Percentiles rank a stretch among this genome's conserved stretches.
Conservation (phyloP, 1,139 yeast species). For the Suhomyces kunorum region DNA sequence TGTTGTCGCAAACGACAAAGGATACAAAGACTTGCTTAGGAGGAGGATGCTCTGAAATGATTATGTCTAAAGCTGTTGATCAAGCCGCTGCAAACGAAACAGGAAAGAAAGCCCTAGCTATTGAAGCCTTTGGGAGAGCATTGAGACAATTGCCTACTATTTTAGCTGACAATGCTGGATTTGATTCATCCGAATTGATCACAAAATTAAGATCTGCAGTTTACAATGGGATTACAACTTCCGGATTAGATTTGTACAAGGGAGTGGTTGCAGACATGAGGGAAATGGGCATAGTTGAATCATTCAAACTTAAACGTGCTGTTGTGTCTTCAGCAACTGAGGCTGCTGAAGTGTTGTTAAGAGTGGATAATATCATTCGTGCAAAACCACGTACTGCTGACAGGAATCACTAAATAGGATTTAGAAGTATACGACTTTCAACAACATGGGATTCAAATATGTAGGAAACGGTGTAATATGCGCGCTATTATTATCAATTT, state of each 20-base stretch:
- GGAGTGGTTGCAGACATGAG: constrained; percentile 94
- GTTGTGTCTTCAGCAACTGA: constrained; percentile 97
- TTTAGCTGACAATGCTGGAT: constrained; percentile 96
- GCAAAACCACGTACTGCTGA: constrained; percentile 98
- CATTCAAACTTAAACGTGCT: constrained; percentile 86
- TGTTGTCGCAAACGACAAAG: constrained; percentile 89
- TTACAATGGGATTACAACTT: constrained; percentile 87
- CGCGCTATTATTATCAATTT: too few relatives aligned
- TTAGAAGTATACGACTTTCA: too few relatives aligned
- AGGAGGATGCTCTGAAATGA: constrained; percentile 98
- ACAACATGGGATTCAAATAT: too few relatives aligned
- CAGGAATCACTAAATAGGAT: constrained; percentile 49
- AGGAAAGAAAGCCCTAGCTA: constrained; percentile 92
- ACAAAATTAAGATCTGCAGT: constrained; percentile 90
- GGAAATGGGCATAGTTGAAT: constrained; percentile 88
- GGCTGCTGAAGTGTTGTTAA: constrained; percentile 91
- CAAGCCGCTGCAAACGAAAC: constrained; percentile 90
- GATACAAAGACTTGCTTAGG: constrained; percentile 96
- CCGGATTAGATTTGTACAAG: constrained; percentile 82
- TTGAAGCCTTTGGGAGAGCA: constrained; percentile 93
- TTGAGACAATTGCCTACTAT: constrained; percentile 94
- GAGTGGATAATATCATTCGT: constrained; percentile 94
- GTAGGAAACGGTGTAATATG: too few relatives aligned
- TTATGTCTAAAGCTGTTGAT: constrained; percentile 97
- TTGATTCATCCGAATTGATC: constrained; percentile 89